phyloP scores from a whole-genome alignment of 108 stramenopile species.

The Nitzschia sp. region DNA sequence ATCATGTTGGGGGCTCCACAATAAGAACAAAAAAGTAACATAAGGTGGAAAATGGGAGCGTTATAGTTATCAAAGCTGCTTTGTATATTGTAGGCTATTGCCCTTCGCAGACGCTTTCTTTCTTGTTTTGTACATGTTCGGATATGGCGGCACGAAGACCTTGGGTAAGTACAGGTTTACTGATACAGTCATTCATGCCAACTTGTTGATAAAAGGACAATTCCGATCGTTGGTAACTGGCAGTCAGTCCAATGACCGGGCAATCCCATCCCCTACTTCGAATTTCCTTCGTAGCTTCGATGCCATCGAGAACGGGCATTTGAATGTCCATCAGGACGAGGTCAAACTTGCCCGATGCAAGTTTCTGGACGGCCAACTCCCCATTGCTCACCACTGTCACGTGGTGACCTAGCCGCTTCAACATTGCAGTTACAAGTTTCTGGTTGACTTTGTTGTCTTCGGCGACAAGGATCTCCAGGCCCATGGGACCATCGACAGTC shows the following conservation, averaged over 20 bases:
- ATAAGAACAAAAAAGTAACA: conserved; percentile 19
- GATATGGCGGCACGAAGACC: background rate
- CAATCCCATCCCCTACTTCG: conserved; percentile 8
- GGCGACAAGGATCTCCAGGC: conserved; percentile 41
- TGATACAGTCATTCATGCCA: conserved; percentile 45
- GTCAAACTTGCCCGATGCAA: conserved; percentile 21
- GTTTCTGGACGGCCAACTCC: conserved; percentile 30
- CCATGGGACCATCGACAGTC: background rate
- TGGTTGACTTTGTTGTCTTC: conserved; percentile 64
- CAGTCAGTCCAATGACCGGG: conserved; percentile 50
- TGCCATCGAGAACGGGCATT: conserved; percentile 70
- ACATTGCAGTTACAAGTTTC: conserved; percentile 31
- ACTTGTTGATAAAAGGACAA: conserved; percentile 7
- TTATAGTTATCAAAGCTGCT: no score
- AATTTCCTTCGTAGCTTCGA: conserved; percentile 45
- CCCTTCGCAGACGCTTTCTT: no score
- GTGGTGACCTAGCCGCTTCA: conserved; percentile 34
- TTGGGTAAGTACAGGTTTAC: conserved; percentile 37
- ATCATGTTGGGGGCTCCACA: conserved; percentile 16
- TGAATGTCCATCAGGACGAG: conserved; percentile 70
- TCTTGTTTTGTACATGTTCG: background rate
- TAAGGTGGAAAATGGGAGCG: no score
- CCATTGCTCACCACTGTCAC: conserved; percentile 38
- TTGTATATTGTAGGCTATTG: no score
- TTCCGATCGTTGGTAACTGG: conserved; percentile 28